Evolutionary conservation across 2,329 filamentous ascomycete species (phyloP).

Genomic region (Paramyrothecium sp.): DNA sequence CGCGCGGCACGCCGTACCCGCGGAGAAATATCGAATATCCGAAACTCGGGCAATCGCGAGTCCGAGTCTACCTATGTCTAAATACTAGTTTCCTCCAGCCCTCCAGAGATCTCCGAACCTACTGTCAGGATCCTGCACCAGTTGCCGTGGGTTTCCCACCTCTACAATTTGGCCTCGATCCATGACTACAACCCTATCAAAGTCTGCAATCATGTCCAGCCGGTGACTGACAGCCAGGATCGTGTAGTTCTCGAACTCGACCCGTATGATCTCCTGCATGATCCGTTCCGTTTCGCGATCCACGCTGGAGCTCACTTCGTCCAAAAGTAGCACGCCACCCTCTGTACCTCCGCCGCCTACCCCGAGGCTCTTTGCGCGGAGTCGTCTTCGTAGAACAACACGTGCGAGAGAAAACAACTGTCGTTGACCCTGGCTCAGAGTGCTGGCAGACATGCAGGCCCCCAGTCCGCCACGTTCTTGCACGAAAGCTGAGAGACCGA

Average conservation of each 20-base stretch:
- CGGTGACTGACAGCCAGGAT: conserved; percentile 39
- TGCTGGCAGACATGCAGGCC: conserved; percentile 40
- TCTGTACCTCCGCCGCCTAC: background rate
- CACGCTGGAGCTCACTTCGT: conserved; percentile 29
- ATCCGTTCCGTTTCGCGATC: conserved; percentile 26
- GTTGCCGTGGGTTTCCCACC: conserved; percentile 1
- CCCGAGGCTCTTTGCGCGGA: conserved; percentile 12
- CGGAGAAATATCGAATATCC: too few relatives aligned
- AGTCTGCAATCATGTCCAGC: conserved; percentile 42
- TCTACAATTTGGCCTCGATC: conserved; percentile 39
- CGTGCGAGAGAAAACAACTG: conserved; percentile 64
- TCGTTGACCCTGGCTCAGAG: conserved; percentile 57
- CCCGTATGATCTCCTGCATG: conserved; percentile 25
- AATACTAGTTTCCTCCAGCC: background rate
- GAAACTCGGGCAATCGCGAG: too few relatives aligned
- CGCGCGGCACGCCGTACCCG: too few relatives aligned
- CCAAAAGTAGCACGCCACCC: conserved; percentile 24
- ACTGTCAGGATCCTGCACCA: background rate
- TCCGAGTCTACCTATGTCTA: background rate
- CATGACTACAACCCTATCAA: conserved; percentile 42
- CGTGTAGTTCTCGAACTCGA: conserved; percentile 36
- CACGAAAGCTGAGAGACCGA: conserved; percentile 31
- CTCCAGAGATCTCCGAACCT: background rate
- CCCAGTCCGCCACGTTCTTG: conserved; percentile 30
- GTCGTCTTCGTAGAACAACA: conserved; percentile 46